phyloP scores from a whole-genome alignment of 176 grass and related monocot genomes.

The barley (Hordeum vulgare) region MorexV3_pseudomolecules_assembly NC_058518.1:1706573-1707072 shows the following conservation, averaged over 20 bases:
- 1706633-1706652: too few relatives aligned
- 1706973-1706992: neutral
- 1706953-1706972: slow-evolving; percentile 7
- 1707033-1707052: slow-evolving; percentile 89
- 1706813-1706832: neutral
- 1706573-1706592: too few relatives aligned
- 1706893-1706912: neutral
- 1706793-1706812: neutral
- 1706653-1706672: too few relatives aligned
- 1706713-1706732: neutral
- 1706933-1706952: neutral
- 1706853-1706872: neutral
- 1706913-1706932: neutral
- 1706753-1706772: neutral
- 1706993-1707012: slow-evolving; percentile 68
- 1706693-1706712: neutral
- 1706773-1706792: neutral
- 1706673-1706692: too few relatives aligned
- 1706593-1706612: too few relatives aligned
- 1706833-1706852: too few relatives aligned
- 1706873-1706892: neutral
- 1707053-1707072: slow-evolving; percentile 61
- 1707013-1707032: slow-evolving; percentile 93
- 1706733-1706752: neutral
- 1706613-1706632: too few relatives aligned